Percentiles rank a stretch among this genome's conserved stretches.
Conservation (phyloP, 768 basidiomycete genomes). For the Psilocybe cyanescens region DNA sequence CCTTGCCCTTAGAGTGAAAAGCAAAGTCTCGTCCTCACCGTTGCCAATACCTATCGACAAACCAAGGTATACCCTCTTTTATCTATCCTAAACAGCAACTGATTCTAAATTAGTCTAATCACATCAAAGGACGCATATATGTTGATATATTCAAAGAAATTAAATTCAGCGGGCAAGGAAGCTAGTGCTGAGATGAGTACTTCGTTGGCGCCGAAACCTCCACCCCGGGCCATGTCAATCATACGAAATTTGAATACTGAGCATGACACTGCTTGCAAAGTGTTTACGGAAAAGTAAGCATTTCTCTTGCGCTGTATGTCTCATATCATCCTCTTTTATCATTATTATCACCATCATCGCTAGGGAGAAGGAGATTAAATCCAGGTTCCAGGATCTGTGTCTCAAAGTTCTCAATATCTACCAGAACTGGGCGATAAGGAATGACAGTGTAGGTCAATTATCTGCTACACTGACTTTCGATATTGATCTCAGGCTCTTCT, state of each 20-base stretch:
- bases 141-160: constrained; percentile 80
- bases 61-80: constrained; percentile 4
- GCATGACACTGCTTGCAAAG: constrained; percentile 58
- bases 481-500: constrained; percentile 1
- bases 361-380: constrained; percentile 48
- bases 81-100: background rate
- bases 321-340: background rate
- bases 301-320: background rate
- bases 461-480: background rate
- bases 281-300: constrained; percentile 50
- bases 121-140: constrained; percentile 92
- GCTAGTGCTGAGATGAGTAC: background rate
- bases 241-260: constrained; percentile 57
- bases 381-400: constrained; percentile 53
- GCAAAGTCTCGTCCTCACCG: background rate
- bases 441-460: constrained; percentile 47
- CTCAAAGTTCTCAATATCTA: constrained; percentile 63
- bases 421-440: constrained; percentile 57
- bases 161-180: background rate
- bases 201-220: constrained; percentile 43
- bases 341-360: background rate
- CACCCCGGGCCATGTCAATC: constrained; percentile 54
- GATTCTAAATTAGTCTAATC: constrained; percentile 42
- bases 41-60: constrained; percentile 4
- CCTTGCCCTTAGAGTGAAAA: background rate